phyloP scores from a whole-genome alignment of 2,329 filamentous ascomycete species.

The Neopestalotiopsis clavispora region DNA sequence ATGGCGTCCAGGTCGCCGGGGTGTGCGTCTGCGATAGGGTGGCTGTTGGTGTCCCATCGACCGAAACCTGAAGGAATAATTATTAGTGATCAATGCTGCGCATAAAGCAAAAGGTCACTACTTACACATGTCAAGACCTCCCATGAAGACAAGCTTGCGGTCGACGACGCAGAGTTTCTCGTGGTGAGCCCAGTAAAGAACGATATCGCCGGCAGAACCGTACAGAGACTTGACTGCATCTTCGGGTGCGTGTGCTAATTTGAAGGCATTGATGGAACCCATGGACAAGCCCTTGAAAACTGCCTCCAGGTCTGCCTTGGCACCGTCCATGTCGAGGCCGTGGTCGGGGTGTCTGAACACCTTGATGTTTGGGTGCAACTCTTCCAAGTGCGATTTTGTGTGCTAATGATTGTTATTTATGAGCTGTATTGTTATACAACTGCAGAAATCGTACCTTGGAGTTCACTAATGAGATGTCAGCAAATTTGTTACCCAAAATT shows the following conservation, averaged over 20 bases:
- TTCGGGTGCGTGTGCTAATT: conserved; percentile 67
- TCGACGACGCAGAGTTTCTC: conserved; percentile 90
- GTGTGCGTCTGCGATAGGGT: conserved; percentile 84
- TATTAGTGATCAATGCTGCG: neutral
- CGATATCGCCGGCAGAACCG: conserved; percentile 78
- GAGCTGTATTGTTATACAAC: neutral
- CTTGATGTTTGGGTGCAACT: conserved; percentile 79
- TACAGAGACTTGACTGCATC: conserved; percentile 81
- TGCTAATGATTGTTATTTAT: conserved; percentile 50
- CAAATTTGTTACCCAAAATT: conserved; percentile 17
- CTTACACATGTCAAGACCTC: conserved; percentile 80
- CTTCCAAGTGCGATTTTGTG: conserved; percentile 80
- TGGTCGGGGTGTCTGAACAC: conserved; percentile 94
- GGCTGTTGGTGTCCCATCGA: conserved; percentile 42
- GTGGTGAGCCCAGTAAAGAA: conserved; percentile 93
- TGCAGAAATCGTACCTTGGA: conserved; percentile 44
- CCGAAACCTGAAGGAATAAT: neutral
- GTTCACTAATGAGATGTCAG: conserved; percentile 37
- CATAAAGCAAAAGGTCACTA: neutral
- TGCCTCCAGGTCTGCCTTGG: conserved; percentile 71
- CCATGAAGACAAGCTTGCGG: conserved; percentile 84
- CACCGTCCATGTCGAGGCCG: conserved; percentile 71
- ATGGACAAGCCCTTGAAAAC: conserved; percentile 51
- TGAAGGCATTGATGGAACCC: conserved; percentile 43
- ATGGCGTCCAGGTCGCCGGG: conserved; percentile 76